Conservation (phyloP, 2,329 filamentous ascomycete genomes). For the Fusarium mundagurra region DNA sequence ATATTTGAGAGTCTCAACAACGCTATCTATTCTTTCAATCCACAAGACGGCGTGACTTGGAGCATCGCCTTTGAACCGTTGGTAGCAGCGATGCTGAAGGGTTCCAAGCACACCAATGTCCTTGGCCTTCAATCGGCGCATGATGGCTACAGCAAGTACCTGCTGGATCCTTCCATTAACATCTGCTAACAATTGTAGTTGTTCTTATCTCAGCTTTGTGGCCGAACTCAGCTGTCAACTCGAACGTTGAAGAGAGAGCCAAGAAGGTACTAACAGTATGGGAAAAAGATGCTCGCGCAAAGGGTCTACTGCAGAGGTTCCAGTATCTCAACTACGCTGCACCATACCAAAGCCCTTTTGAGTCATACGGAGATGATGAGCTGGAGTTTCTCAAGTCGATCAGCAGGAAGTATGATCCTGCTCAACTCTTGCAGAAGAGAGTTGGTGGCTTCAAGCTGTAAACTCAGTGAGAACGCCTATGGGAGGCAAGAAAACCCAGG, state of each 20-base stretch:
- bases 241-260: rapidly evolving
- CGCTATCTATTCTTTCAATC: background rate
- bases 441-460: background rate
- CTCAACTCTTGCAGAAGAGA: background rate
- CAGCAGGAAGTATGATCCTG: slow-evolving; percentile 2
- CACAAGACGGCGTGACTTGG: background rate
- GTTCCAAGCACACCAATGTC: background rate
- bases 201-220: background rate
- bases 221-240: background rate
- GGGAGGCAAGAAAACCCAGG: background rate
- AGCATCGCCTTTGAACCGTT: background rate
- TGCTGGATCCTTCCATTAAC: rapidly evolving
- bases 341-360: background rate
- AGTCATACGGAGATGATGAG: background rate
- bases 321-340: slow-evolving; percentile 13
- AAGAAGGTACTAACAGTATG: background rate
- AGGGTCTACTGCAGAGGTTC: background rate
- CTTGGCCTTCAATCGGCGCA: background rate
- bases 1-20: background rate
- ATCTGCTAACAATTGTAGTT: background rate
- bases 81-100: background rate
- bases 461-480: rapidly evolving
- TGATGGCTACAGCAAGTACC: background rate
- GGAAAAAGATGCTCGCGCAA: background rate
- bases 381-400: background rate